Evolutionary conservation across 345 rosid species (phyloP), one percentile per base, ranked within the genome.

Genomic region (Orychophragmus violaceus): DNA sequence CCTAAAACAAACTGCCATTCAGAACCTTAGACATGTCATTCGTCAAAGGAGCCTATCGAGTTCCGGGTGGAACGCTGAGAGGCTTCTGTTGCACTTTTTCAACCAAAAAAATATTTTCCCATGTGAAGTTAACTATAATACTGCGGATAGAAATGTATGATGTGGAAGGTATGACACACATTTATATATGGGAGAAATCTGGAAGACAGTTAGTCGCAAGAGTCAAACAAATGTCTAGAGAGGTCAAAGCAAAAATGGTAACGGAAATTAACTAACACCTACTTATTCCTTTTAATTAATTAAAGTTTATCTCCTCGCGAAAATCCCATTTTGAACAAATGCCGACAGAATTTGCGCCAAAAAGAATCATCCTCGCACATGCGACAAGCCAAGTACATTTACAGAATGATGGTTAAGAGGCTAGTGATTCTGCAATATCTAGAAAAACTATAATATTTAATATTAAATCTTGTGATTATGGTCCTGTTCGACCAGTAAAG

Each of bases 171-270:
- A 19, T 42, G 48, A 57, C 64, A 57, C 14, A 16, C 63, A 57
- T n/a, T 56, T 59, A 19, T 37, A 17, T 48, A 59, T 69, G 73
- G 66, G 52, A 59, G 29, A 59, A 24, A 69, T 19, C 41, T 69
- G 59, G 41, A 59, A 49, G 51, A 69, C 65, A 56, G 0, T 32
- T 9, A 32, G 24, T 10, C 12, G 35, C 33, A 68, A 59, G 37
- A 68, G 4, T 25, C 37, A 33, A 46, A 17, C 59, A 68, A 17
- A 25, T 46, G 58, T 58, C 37, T 45, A 29, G 10, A 45, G 16
- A 46, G 17, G 36, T 22, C 17, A 46, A n/a, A 29, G 28, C 37
- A 52, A 55, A 55, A 32, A n/a, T 21, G 52, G 9, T 22, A 55
- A 66, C 30, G 23, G 16, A 42, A 19, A 42, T 30, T 32, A 56